Evolutionary conservation across 306 rosid genomes (phyloP), one percentile per base, ranked within the genome.

Genomic region (Mucuna pruriens): DNA sequence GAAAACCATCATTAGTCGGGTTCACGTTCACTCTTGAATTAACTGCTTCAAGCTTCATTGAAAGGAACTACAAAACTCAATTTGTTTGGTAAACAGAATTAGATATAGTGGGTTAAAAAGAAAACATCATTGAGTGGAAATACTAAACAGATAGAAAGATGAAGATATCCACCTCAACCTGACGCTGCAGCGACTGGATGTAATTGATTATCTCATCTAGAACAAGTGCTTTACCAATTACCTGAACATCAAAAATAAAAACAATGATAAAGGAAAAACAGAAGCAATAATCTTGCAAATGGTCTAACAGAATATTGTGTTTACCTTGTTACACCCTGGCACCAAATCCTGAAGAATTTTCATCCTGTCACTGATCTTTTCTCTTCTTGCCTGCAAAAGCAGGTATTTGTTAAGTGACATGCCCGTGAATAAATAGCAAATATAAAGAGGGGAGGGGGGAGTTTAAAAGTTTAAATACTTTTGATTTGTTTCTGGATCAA

Each of bases 181-280:
- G 98, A 46, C 17, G 89, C 84, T 92, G 97, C 83, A 94, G 84
- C 0, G 98, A 94, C 75, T 94, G 94, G 68, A 92, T 85, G 81
- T 94, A 94, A 87, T 94, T 94, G 66, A 94, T 94, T 64, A 94
- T 94, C 90, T 94, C 97, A 57, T 94, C 98, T 40, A 94, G 93
- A 44, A 94, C 97, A 15, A 92, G 90, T 63, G 98, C 97, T 84
- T 94, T 92, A 71, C 98, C 98, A 80, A 90, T 92, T 73, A 94
- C 92, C 98, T 94, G 76, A 29, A 45, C 54, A 71, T 79, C 16
- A 16, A 16, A 26, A 44, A 63, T 61, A 9, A 55, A 36, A 38
- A 39, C 42, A 9, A 26, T 44, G 49, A 45, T 6, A 19, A 70
- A 22, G n/a, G 65, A 8, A 38, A 62, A 23, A 70, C 26, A 48